Evolutionary conservation across 2,329 filamentous ascomycete genomes (phyloP).

Genomic region (Penicillium freii): DNA sequence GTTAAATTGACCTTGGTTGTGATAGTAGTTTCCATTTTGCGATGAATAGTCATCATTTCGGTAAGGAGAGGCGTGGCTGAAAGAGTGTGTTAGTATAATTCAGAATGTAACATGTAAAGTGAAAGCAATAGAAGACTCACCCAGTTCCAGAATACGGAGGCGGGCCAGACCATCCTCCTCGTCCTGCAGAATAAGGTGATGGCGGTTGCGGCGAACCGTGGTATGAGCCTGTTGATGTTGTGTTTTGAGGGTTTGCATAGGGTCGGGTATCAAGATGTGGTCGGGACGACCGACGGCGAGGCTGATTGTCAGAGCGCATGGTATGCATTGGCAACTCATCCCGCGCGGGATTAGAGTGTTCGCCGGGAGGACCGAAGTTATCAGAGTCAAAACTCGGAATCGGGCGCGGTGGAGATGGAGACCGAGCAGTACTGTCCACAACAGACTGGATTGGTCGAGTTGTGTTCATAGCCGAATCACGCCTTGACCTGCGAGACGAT

Average conservation of each 20-base stretch:
- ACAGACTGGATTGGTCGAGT: constrained; percentile 31
- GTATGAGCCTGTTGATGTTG: constrained; percentile 54
- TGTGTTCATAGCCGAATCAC: constrained; percentile 27
- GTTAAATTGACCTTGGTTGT: constrained; percentile 49
- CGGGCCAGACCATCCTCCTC: constrained; percentile 54
- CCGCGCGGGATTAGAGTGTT: constrained; percentile 33
- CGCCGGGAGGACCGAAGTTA: constrained; percentile 28
- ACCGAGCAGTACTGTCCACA: constrained; percentile 27
- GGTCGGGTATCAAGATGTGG: constrained; percentile 46
- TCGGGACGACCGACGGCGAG: constrained; percentile 39
- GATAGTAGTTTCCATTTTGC: constrained; percentile 54
- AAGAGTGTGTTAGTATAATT: constrained; percentile 36
- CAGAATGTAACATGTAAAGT: not conserved
- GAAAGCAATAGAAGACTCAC: constrained; percentile 40
- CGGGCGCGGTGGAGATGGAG: constrained; percentile 37
- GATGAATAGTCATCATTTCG: constrained; percentile 55
- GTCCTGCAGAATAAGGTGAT: constrained; percentile 58
- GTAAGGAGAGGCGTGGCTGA: constrained; percentile 64
- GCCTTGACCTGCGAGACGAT: constrained; percentile 25
- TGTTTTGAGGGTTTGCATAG: constrained; percentile 58
- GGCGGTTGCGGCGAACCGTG: constrained; percentile 62
- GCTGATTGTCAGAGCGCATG: constrained; percentile 34
- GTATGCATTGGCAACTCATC: constrained; percentile 36
- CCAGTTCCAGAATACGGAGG: constrained; percentile 45
- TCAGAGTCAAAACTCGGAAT: constrained; percentile 35